Percentiles rank a stretch among this genome's conserved stretches.
These are phyloP conservation scores for Artemisia tridentata DNA, from an alignment of 129 eudicot genomes.

Conservation along the genomic window DNA sequence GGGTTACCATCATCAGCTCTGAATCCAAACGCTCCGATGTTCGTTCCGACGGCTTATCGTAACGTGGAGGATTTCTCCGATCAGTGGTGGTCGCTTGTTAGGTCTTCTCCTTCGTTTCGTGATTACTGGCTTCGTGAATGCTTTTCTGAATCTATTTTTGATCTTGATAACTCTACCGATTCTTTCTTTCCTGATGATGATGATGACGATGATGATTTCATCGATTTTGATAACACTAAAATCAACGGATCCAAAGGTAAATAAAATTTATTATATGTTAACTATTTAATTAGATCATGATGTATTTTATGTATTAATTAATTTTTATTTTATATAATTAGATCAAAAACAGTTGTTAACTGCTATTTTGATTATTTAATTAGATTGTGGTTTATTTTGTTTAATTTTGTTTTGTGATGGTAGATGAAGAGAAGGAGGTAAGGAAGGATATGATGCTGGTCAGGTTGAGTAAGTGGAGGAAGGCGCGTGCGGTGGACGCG, in stretches of 20 bases:
- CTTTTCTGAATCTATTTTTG: conserved; percentile 54
- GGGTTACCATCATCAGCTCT: conserved; percentile 46
- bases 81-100: conserved; percentile 91
- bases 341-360: no score
- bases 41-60: conserved; percentile 69
- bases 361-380: background rate
- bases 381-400: background rate
- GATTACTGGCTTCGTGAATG: conserved; percentile 91
- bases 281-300: no score
- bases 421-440: conserved; percentile 36
- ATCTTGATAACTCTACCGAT: conserved; percentile 35
- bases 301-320: no score
- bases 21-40: conserved; percentile 94
- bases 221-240: conserved; percentile 7
- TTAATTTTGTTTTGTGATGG: background rate
- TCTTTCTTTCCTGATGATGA: conserved; percentile 20
- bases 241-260: conserved; percentile 42
- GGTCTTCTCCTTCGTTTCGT: conserved; percentile 83
- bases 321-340: no score
- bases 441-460: conserved; percentile 52
- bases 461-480: conserved; percentile 66
- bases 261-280: background rate
- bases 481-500: conserved; percentile 43
- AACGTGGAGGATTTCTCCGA: conserved; percentile 89
- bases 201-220: conserved; percentile 8